Base-by-base conservation (phyloP, 2,329 filamentous ascomycete species). In the Fusarium nygamai region DNA sequence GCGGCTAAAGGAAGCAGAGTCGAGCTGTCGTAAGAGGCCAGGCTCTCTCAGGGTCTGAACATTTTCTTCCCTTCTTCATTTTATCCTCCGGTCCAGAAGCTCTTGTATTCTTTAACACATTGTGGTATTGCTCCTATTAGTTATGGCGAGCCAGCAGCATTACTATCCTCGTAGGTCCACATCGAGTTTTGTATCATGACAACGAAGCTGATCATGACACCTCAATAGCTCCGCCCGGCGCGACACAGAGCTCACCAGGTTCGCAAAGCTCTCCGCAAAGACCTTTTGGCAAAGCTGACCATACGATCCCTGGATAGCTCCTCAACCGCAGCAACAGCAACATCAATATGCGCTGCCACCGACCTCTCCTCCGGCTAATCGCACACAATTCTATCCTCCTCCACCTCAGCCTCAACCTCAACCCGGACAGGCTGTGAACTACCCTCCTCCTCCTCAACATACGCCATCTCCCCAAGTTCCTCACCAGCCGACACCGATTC, bases 111-210 rank as follows among this genome's bases (percentile, higher is more conserved):
- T 44, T n/a, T 27, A 22, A 36, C 6, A 34, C 8, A 24, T 20
- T 43, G 33, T 57, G 20, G 38, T 51, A n/a, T n/a, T 59, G 43
- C 39, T 41, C 20, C 50, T 41, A 39, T 24, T 61, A 58, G 61
- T 70, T 69, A 86, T 87, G 83, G 84, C 85, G 66, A 80, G 79
- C 61, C 81, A 82, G 47, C 78, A 81, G 58, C 83, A 84, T 64
- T 88, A 84, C 74, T 87, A 87, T 77, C 86, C 86, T 69, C 86
- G 86, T 87, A 80, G 78, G 85, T 80, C 46, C 57, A 64, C 43
- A 51, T 36, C 50, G 34, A 48, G 36, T 69, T 78, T 51, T 34
- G 20, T n/a, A 67, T 67, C 67, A 54, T 73, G 54, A 75, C 41
- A 51, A 53, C 47, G 43, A 60, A 59, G 38, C 76, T 78, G 61